These are phyloP conservation scores for Angomonas desouzai DNA, from an alignment of 208 protist species.

Conservation along the genomic window DNA sequence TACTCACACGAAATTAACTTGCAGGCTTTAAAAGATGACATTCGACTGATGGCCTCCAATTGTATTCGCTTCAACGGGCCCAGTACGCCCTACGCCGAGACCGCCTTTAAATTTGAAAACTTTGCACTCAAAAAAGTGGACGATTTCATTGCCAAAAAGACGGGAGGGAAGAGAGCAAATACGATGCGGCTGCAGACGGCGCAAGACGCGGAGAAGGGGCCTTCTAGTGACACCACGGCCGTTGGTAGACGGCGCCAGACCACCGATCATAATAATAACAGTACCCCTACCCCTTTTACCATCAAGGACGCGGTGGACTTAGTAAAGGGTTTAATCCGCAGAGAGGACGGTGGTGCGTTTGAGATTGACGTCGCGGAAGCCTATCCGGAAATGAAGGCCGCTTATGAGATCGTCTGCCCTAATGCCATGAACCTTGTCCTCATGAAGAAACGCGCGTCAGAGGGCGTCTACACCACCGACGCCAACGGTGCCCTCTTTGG, in stretches of 20 bases:
- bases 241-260: neutral
- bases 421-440: conserved; percentile 72
- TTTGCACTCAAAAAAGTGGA: conserved; percentile 65
- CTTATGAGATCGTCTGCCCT: conserved; percentile 68
- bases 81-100: conserved; percentile 37
- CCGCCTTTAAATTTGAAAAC: conserved; percentile 56
- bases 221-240: neutral
- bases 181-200: conserved; percentile 39
- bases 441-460: conserved; percentile 53
- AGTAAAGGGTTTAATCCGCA: conserved; percentile 52
- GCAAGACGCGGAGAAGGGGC: neutral
- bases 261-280: neutral
- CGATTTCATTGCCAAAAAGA: conserved; percentile 45
- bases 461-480: conserved; percentile 47
- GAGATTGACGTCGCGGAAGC: conserved; percentile 65
- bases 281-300: conserved; percentile 8
- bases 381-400: conserved; percentile 65
- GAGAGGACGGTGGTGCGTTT: conserved; percentile 74
- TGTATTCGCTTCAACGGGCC: conserved; percentile 79
- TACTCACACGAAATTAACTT: conserved; percentile 66
- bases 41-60: conserved; percentile 83
- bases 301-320: conserved; percentile 43
- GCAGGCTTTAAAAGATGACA: conserved; percentile 45
- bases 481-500: conserved; percentile 22
- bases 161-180: conserved; percentile 58